Base-by-base conservation (phyloP, 805 yeast species). In the Monosporozyma unispora region DNA sequence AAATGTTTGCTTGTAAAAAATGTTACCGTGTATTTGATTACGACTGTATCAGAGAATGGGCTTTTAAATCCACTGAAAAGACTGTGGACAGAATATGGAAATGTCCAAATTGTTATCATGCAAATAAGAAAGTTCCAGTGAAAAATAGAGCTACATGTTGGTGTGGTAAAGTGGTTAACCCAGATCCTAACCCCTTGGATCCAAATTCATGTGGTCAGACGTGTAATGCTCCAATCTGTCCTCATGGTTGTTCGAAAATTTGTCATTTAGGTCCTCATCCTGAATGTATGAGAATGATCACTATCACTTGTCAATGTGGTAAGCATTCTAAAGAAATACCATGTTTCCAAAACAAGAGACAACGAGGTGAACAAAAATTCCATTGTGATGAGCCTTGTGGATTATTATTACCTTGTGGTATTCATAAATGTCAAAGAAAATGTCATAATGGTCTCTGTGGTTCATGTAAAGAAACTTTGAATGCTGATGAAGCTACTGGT, bases 181-280 rank as follows among this genome's bases (percentile, higher is more conserved):
- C 96, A 0, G 69, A 63, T 3, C 66, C 74, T 0, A 80, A 82
- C 57, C 66, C 73, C 18, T 65, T 81, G 47, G 69, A 74, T 46
- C 96, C 96, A 0, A 93, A 89, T 56, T 82, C 93, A 45, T 90
- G 97, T 72, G 96, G 96, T 2, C 89, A 85, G 61, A 74, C 87
- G 0, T 89, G 97, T 69, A 69, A 71, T 37, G 74, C 77, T 29
- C 71, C 82, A 46, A 63, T 67, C 1, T 85, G 96, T 62, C 74
- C 81, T 1, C 97, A 89, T 62, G 77, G 80, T 2, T 89, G 97
- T 60, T 67, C 85, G 1, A 68, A 80, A 3, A 74, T 76, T 14
- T 89, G 97, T 62, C 97, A 89, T 63, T 91, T 96, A 2, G 97
- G 96, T 0, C 84, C 89, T 1, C 96, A 90, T 65, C 80, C 87